A percentile compares a stretch with the other conserved stretches of the same genome.
Conservation (phyloP, 2,329 filamentous ascomycete species). For the Aspergillus costaricaensis region DNA sequence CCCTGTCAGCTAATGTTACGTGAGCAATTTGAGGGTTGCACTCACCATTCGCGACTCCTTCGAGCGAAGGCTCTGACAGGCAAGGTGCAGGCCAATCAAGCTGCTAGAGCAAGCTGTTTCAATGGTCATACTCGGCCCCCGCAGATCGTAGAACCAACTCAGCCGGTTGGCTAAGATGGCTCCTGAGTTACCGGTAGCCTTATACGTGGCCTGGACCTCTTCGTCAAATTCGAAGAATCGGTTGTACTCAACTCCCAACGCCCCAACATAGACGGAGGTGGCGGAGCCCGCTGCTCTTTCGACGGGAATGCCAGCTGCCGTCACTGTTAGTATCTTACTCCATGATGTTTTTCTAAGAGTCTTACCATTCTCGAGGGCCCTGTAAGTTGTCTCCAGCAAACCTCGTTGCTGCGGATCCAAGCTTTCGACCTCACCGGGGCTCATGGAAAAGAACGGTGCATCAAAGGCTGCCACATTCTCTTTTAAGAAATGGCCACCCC, state of each 20-base stretch:
- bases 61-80: constrained; percentile 30
- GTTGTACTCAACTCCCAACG: not conserved
- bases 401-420: not conserved
- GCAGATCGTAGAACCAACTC: constrained; percentile 18
- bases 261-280: not conserved
- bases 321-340: not conserved
- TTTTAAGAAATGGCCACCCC: not conserved
- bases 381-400: not conserved
- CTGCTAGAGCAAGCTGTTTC: constrained; percentile 47
- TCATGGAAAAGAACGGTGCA: not conserved
- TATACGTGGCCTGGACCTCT: not conserved
- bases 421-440: not conserved
- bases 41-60: too few species aligned
- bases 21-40: too few species aligned
- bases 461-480: not conserved
- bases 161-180: not conserved
- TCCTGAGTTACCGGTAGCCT: not conserved
- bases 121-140: constrained; percentile 35
- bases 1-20: too few species aligned
- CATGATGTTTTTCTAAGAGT: too few species aligned
- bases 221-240: not conserved
- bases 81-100: constrained; percentile 39
- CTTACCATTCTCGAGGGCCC: too few species aligned
- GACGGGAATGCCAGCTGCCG: not conserved
- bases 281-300: not conserved